Evolutionary conservation across 1,139 yeast species (phyloP).

Genomic region (Candida smagusa): DNA sequence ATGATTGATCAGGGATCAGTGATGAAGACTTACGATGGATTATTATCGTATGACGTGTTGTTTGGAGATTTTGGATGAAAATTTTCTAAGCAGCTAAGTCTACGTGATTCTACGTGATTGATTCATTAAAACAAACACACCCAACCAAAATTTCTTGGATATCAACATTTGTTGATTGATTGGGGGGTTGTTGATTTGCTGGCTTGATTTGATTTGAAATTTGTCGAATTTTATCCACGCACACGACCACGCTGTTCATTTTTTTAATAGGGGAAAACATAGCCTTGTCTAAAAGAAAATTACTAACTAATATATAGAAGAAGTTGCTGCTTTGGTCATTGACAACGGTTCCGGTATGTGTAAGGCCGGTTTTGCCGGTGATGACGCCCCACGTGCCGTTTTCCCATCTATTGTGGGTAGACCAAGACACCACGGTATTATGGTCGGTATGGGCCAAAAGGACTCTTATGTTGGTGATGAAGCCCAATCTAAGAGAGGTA

Average conservation of each 20-base stretch:
- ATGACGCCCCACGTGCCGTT: constrained; percentile 99
- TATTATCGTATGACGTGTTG: too few species aligned
- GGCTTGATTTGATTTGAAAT: too few species aligned
- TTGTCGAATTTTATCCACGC: too few species aligned
- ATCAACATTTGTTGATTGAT: constrained; percentile 9
- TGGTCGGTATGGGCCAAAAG: constrained; percentile 99
- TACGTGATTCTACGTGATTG: too few species aligned
- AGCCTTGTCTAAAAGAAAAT: not conserved
- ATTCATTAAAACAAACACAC: too few species aligned
- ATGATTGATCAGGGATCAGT: too few species aligned
- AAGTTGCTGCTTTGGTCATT: constrained; percentile 78
- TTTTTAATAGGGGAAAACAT: too few species aligned
- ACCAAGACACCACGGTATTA: constrained; percentile 99
- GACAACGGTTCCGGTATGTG: constrained; percentile 99
- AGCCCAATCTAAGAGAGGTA: constrained; percentile 99
- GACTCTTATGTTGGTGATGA: constrained; percentile 99
- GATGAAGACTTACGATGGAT: too few species aligned
- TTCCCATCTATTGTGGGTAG: constrained; percentile 99
- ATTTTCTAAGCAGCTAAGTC: too few species aligned
- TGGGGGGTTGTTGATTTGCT: constrained; percentile 2
- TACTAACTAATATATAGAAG: constrained; percentile 32
- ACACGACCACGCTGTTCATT: not conserved
- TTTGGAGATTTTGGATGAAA: too few species aligned
- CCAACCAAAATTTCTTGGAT: too few species aligned
- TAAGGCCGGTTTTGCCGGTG: constrained; percentile 99